Conservation (phyloP, 306 rosid genomes). For the Fagus sylvatica region DNA sequence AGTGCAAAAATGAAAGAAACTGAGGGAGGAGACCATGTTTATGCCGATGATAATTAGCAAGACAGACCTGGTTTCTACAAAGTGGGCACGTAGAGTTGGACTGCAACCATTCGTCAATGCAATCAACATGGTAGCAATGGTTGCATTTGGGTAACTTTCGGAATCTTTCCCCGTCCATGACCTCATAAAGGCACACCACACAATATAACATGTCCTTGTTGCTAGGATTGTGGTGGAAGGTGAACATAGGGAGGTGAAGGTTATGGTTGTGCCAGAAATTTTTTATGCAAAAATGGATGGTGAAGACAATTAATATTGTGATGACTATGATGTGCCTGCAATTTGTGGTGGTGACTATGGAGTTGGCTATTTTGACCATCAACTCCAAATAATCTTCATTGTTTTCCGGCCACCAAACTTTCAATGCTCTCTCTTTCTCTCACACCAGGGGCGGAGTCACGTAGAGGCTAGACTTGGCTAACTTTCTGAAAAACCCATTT, state of each 20-base stretch:
- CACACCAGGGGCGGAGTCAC: no score
- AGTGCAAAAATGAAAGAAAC: neutral
- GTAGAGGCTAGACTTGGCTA: no score
- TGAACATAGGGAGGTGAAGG: neutral
- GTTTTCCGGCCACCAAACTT: neutral
- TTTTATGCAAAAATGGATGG: neutral
- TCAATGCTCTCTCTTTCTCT: neutral
- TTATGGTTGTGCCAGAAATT: neutral
- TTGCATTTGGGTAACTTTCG: no score
- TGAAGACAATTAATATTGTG: neutral
- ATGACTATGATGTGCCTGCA: neutral
- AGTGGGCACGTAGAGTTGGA: no score
- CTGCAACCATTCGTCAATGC: no score
- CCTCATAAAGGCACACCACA: no score
- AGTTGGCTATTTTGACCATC: neutral
- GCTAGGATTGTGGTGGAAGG: neutral
- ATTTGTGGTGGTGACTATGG: neutral
- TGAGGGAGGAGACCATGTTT: neutral
- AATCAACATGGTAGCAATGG: no score
- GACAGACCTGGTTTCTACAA: no score
- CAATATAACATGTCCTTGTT: no score
- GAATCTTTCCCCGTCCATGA: no score
- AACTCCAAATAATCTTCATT: neutral
- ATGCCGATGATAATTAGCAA: neutral
- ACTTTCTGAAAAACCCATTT: no score